phyloP scores from a whole-genome alignment of 2,329 filamentous ascomycete species.

The Xylariaceae sp. region DNA sequence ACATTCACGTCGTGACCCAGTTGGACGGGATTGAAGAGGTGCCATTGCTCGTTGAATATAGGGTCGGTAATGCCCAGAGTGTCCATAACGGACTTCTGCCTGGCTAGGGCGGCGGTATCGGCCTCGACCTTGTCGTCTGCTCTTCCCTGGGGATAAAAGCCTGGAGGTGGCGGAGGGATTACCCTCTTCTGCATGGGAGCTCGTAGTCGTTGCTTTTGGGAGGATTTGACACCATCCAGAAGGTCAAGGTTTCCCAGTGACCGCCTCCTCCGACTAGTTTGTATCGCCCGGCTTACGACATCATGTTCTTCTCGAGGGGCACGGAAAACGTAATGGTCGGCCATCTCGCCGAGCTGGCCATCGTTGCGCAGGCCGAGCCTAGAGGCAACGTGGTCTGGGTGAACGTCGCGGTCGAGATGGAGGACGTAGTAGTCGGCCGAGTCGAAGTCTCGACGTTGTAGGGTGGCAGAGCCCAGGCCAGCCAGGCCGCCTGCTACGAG shows the following conservation, averaged over 20 bases:
- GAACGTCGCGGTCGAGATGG: constrained; percentile 60
- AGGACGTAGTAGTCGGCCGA: constrained; percentile 89
- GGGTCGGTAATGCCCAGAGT: constrained; percentile 76
- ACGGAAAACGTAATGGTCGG: constrained; percentile 79
- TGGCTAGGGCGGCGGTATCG: constrained; percentile 40
- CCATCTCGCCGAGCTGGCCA: constrained; percentile 69
- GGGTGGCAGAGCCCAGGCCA: constrained; percentile 37
- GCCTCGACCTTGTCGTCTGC: constrained; percentile 18
- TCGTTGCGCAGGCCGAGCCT: constrained; percentile 73
- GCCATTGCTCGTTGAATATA: constrained; percentile 93
- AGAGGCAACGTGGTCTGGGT: constrained; percentile 62
- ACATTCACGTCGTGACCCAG: constrained; percentile 91
- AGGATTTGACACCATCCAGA: constrained; percentile 68
- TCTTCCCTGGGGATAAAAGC: constrained; percentile 15
- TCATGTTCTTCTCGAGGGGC: constrained; percentile 56
- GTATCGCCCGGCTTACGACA: constrained; percentile 47
- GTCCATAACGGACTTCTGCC: constrained; percentile 53
- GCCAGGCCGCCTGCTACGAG: constrained; percentile 41
- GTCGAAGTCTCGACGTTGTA: constrained; percentile 63
- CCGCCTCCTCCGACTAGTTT: constrained; percentile 54
- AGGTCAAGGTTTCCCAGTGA: constrained; percentile 43
- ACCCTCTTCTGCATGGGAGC: constrained; percentile 46
- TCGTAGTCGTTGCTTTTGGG: constrained; percentile 61
- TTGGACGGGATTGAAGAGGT: constrained; percentile 77
- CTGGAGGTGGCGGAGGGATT: constrained; percentile 31